Base-by-base conservation (phyloP, 495 filamentous ascomycete species). In the Bombardia bombarda region DNA sequence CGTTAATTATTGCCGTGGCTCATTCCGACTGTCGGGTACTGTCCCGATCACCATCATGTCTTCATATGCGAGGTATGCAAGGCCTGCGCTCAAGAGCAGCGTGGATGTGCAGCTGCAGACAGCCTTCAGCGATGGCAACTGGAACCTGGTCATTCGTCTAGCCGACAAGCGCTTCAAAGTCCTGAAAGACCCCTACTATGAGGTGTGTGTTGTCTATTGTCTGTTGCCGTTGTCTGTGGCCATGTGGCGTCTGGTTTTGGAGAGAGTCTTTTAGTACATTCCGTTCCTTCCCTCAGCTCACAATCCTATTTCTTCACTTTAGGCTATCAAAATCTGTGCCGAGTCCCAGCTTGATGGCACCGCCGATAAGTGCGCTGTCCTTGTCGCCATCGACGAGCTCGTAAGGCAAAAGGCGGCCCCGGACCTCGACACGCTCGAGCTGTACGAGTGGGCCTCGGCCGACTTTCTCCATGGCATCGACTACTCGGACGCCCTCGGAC, bases 121-220 rank as follows among this genome's bases (percentile, higher is more conserved):
- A 6, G 62, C 63, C 19, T 74, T 66, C 31, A 51, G 45, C 18
- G 66, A 70, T 17, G 52, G 63, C 28, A 68, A 68, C 48, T 74
- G 69, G 68, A 36, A 34, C n/a, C 40, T 51, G 1, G 63, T 63
- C 30, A 52, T 66, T 6, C 63, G 61, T 22, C 50, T 72, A 7
- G 70, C 70, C 1, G 58, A 63, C 25, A 63, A 67, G 33, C 57
- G 66, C n/a, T 51, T 57, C 28, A 64, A 58, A 38, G 38, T 50
- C 1, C 53, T 61, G n/a, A 70, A 71, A 10, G 70, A 74, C 26
- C 51, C 60, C 0, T 72, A 72, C 38, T 74, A 67, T 36, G 56
- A 68, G 56, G 68, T 71, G 46, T 42, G 57, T 50, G 14, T 28
- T n/a, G 14, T 12, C 24, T 9, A n/a, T 17, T 21, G 13, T 23